Evolutionary conservation across 345 rosid species (phyloP).

Genomic region (Mangifera indica): DNA sequence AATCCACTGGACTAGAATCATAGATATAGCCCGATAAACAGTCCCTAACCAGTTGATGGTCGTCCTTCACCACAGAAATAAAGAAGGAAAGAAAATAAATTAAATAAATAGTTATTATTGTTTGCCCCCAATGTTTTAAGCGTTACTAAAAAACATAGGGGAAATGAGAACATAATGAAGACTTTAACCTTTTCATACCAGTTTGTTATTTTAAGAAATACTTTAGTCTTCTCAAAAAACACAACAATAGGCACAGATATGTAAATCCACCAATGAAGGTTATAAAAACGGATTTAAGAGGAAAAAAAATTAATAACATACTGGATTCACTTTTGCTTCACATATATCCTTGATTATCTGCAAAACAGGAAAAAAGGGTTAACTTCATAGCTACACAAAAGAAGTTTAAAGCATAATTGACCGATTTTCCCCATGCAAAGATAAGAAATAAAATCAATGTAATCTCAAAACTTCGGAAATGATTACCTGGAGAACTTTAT

Average conservation of each 20-base stretch:
- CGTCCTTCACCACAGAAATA: conserved; percentile 51
- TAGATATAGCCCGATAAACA: conserved; percentile 76
- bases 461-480: background rate
- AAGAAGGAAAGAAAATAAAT: background rate
- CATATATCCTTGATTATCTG: conserved; percentile 72
- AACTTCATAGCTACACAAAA: background rate
- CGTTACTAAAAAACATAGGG: background rate
- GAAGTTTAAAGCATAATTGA: background rate
- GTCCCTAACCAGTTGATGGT: conserved; percentile 58
- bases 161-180: background rate
- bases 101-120: background rate
- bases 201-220: background rate
- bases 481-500: conserved; percentile 84
- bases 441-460: background rate
- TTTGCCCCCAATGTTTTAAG: background rate
- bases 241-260: background rate
- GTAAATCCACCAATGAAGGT: background rate
- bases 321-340: conserved; percentile 48
- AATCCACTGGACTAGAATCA: conserved; percentile 88
- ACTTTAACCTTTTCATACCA: background rate
- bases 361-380: conserved; percentile 24
- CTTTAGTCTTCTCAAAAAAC: background rate
- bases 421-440: background rate
- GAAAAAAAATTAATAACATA: conserved; percentile 25
- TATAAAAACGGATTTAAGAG: background rate